phyloP scores from a whole-genome alignment of 177 flowering plant species.

The Vitis hybrid region DNA sequence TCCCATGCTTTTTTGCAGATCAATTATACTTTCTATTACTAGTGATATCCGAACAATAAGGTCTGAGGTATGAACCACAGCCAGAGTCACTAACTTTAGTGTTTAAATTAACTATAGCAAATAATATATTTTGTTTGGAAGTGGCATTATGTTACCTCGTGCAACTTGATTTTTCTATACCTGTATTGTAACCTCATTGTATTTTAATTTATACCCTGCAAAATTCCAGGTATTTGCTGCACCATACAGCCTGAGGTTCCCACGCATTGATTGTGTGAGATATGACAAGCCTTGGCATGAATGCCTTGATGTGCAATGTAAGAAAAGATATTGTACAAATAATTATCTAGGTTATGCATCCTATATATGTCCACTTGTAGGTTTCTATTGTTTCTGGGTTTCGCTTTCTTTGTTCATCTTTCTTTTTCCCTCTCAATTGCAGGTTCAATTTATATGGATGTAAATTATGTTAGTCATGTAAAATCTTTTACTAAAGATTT shows the following conservation, averaged over 20 bases:
- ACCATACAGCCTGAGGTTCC: slow-evolving; percentile 94
- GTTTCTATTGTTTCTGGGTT: neutral
- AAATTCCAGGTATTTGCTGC: slow-evolving; percentile 83
- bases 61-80: slow-evolving; percentile 55
- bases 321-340: slow-evolving; percentile 18
- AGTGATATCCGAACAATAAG: slow-evolving; percentile 95
- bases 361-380: neutral
- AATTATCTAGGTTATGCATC: neutral
- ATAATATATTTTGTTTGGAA: too few species aligned
- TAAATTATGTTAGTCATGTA: neutral
- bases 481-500: neutral
- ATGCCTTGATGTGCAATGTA: slow-evolving; percentile 95
- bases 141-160: too few species aligned
- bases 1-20: slow-evolving; percentile 40
- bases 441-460: neutral
- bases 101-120: too few species aligned
- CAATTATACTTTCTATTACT: slow-evolving; percentile 81
- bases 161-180: slow-evolving; percentile 1
- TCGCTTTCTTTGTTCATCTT: neutral
- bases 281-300: slow-evolving; percentile 99
- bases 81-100: neutral
- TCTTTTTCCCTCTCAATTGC: neutral
- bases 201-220: neutral
- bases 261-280: slow-evolving; percentile 91
- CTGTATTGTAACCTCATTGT: neutral